A percentile compares a stretch with the other conserved stretches of the same genome.
phyloP scores from a whole-genome alignment of 1,284 basidiomycete genomes.

The Athelia sp. region DNA sequence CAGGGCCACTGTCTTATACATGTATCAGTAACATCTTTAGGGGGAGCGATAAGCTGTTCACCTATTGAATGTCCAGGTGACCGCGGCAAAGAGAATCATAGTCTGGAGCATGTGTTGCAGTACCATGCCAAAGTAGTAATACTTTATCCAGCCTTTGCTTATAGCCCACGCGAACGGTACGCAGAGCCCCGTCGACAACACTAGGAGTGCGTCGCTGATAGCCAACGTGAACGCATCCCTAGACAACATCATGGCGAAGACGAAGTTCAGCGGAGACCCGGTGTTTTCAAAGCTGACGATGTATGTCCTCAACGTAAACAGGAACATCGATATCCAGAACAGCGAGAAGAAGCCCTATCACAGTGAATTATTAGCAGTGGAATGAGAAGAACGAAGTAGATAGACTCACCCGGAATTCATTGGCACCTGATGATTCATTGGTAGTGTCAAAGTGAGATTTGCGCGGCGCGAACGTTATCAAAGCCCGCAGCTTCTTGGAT shows the following conservation, averaged over 20 bases:
- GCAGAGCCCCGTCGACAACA: slow-evolving; percentile 70
- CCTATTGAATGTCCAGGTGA: slow-evolving; percentile 85
- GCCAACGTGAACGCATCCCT: slow-evolving; percentile 82
- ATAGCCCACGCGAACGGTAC: slow-evolving; percentile 83
- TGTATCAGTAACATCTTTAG: slow-evolving; percentile 2
- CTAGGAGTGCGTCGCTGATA: slow-evolving; percentile 79
- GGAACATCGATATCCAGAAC: slow-evolving; percentile 86
- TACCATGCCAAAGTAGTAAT: slow-evolving; percentile 68
- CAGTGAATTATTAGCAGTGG: neutral
- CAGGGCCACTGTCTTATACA: slow-evolving; percentile 85
- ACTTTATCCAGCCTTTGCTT: slow-evolving; percentile 72
- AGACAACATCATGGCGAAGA: slow-evolving; percentile 87
- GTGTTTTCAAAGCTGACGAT: slow-evolving; percentile 71
- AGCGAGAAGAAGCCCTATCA: slow-evolving; percentile 86
- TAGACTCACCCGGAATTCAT: slow-evolving; percentile 80
- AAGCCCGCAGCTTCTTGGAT: slow-evolving; percentile 65
- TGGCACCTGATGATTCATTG: slow-evolving; percentile 67
- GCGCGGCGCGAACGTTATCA: slow-evolving; percentile 82
- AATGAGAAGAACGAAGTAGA: slow-evolving; percentile 9
- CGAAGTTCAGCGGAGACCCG: slow-evolving; percentile 76
- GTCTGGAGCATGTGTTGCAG: slow-evolving; percentile 81
- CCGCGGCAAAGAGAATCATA: slow-evolving; percentile 58
- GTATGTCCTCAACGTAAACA: slow-evolving; percentile 77
- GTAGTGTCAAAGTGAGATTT: slow-evolving; percentile 80
- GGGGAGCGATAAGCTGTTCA: slow-evolving; percentile 19